Percentiles rank a stretch among this genome's conserved stretches.
Conservation (phyloP, 1,139 yeast genomes). For the Yamadazyma friedrichii region DNA sequence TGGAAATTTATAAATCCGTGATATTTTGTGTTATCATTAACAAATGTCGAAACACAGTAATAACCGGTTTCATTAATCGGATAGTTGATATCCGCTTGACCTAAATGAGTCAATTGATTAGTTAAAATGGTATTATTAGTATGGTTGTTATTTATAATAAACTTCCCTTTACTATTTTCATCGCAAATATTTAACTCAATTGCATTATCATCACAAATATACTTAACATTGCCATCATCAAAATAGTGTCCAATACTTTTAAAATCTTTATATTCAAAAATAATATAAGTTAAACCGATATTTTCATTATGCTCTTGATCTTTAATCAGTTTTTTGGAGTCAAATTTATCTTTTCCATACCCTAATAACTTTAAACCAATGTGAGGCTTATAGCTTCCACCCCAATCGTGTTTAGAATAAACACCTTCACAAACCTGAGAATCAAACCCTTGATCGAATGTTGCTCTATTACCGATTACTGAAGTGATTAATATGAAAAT, state of each 20-base stretch:
- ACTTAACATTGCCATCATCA: slow-evolving; percentile 40
- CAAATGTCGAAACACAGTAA: slow-evolving; percentile 80
- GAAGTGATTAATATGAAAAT: not conserved
- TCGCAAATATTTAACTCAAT: slow-evolving; percentile 56
- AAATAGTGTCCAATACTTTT: slow-evolving; percentile 58
- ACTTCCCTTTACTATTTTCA: slow-evolving; percentile 54
- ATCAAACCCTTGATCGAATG: slow-evolving; percentile 40
- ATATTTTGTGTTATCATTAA: slow-evolving; percentile 47
- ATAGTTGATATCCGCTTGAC: slow-evolving; percentile 63
- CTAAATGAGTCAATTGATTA: slow-evolving; percentile 52
- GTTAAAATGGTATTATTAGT: slow-evolving; percentile 59
- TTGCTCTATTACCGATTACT: slow-evolving; percentile 45
- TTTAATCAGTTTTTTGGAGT: slow-evolving; percentile 19
- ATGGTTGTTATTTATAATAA: slow-evolving; percentile 48
- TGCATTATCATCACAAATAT: slow-evolving; percentile 77
- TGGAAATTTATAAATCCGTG: slow-evolving; percentile 72
- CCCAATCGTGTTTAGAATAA: slow-evolving; percentile 86
- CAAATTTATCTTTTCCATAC: slow-evolving; percentile 34
- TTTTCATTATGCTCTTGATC: slow-evolving; percentile 25
- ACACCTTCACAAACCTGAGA: slow-evolving; percentile 86
- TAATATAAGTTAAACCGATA: slow-evolving; percentile 59
- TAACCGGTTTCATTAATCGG: slow-evolving; percentile 76
- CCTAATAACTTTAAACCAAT: slow-evolving; percentile 48
- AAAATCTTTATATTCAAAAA: slow-evolving; percentile 83
- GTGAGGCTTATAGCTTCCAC: slow-evolving; percentile 68